Conservation (phyloP, 1,284 basidiomycete species). For the Serendipita sp. region DNA sequence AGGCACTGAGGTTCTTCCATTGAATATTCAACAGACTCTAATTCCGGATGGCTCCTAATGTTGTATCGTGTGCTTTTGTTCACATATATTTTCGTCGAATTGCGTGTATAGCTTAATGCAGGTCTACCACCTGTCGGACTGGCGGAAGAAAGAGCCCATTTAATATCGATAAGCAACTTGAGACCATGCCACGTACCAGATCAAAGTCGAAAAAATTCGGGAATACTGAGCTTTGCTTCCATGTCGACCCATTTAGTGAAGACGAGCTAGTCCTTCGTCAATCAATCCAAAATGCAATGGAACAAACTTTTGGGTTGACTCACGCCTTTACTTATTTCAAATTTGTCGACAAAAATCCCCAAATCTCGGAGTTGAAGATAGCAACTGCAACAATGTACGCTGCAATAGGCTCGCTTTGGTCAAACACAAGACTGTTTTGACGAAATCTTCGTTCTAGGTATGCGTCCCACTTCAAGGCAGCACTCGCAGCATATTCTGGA, state of each 20-base stretch:
- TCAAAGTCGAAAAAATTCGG: background rate
- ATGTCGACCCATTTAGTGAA: background rate
- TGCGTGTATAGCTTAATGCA: too few species aligned
- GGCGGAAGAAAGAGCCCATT: too few species aligned
- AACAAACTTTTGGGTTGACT: slow-evolving; percentile 2
- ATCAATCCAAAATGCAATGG: background rate
- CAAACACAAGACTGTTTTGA: background rate
- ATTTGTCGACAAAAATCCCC: background rate
- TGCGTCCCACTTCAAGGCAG: background rate
- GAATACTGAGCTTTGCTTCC: background rate
- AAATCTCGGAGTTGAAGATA: background rate
- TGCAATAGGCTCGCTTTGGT: background rate
- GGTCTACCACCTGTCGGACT: too few species aligned
- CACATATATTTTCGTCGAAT: too few species aligned
- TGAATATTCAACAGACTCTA: background rate
- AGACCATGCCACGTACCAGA: background rate
- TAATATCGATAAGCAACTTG: background rate
- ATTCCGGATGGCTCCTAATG: background rate
- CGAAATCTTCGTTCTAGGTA: background rate
- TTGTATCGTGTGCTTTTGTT: too few species aligned
- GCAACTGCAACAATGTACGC: background rate
- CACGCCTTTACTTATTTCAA: background rate
- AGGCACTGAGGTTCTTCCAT: background rate
- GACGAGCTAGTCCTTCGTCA: background rate
- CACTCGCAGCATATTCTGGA: background rate